Base-by-base conservation (phyloP, 805 yeast species). In the Yamadazyma sp. region DNA sequence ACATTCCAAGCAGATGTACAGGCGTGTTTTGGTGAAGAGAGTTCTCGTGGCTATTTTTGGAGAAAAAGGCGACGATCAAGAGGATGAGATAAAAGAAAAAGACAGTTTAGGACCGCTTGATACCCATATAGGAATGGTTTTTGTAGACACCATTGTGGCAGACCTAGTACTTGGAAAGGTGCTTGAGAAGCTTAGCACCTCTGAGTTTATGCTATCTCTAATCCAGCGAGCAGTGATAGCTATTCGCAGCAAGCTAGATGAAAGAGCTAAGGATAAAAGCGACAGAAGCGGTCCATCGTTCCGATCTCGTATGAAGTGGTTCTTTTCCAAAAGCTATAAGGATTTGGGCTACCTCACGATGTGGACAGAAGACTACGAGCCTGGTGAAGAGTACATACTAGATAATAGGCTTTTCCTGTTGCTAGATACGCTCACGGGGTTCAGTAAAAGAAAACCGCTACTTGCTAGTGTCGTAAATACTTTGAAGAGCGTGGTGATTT, bases 111-210 rank as follows among this genome's bases (percentile, higher is more conserved):
- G 32, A 6, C 38, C 54, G 8, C 30, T 50, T 6, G 46, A 53
- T 14, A 58, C 66, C 5, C 48, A 52, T 24, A 60, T 61, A 3
- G 42, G 55, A 3, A 41, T 47, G 25, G 47, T 48, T 28, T 50
- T 63, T 22, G 44, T 57, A 1, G 46, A 40, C 8, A 37, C 49
- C n/a, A 38, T 62, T n/a, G 30, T 60, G 16, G 49, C 60, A 13
- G 67, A 63, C 45, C 42, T 62, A 35, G 58, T 64, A 3, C 33
- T 64, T 15, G 44, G 36, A 12, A 55, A 55, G 32, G 38, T 55
- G 1, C 25, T 61, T 11, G 49, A 41, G 2, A 55, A 53, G 40
- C 35, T 62, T 13, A 41, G 62, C 3, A 35, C 53, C 7, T 62
- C 64, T 0, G 40, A 48, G 6, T 61, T 64, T 35, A 36, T 62